A percentile compares a stretch with the other conserved stretches of the same genome.
These are phyloP conservation scores for Solanum bulbocastanum DNA, from an alignment of 257 asterid species.

Conservation along the genomic window DNA sequence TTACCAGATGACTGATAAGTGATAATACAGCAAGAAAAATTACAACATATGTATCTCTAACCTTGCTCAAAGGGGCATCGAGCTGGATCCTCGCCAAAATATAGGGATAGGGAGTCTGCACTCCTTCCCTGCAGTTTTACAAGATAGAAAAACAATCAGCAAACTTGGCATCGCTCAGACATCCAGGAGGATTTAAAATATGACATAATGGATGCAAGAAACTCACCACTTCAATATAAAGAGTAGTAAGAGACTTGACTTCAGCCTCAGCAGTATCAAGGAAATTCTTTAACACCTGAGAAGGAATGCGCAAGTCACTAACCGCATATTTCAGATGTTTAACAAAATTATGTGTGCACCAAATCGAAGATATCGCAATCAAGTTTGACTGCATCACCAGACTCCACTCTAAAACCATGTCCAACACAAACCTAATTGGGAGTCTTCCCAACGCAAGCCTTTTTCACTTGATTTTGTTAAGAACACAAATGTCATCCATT, in stretches of 20 bases:
- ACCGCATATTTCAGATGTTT: not conserved
- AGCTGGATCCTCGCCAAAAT: conserved; percentile 98
- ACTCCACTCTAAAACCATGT: not conserved
- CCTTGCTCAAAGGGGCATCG: conserved; percentile 99
- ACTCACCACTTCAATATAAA: conserved; percentile 94
- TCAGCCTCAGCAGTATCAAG: conserved; percentile 88
- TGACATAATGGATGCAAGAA: not conserved
- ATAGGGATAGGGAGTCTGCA: conserved; percentile 88
- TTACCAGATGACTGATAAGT: not conserved
- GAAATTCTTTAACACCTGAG: conserved; percentile 77
- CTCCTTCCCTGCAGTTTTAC: conserved; percentile 68
- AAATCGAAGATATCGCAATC: not conserved
- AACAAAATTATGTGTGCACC: not conserved
- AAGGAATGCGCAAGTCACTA: conserved; percentile 9
- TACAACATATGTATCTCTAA: not conserved
- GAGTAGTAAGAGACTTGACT: conserved; percentile 82
- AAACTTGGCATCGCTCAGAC: not conserved
- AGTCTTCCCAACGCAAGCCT: not conserved
- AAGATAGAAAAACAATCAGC: not conserved
- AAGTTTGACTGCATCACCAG: not conserved
- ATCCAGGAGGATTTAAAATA: not conserved
- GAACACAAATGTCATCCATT: not conserved
- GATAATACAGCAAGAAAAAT: not conserved
- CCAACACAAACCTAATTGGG: not conserved
- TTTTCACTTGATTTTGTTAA: not conserved